These are phyloP conservation scores for Trichothecium sympodiale DNA, from an alignment of 2,329 filamentous ascomycete species.

Conservation along the genomic window DNA sequence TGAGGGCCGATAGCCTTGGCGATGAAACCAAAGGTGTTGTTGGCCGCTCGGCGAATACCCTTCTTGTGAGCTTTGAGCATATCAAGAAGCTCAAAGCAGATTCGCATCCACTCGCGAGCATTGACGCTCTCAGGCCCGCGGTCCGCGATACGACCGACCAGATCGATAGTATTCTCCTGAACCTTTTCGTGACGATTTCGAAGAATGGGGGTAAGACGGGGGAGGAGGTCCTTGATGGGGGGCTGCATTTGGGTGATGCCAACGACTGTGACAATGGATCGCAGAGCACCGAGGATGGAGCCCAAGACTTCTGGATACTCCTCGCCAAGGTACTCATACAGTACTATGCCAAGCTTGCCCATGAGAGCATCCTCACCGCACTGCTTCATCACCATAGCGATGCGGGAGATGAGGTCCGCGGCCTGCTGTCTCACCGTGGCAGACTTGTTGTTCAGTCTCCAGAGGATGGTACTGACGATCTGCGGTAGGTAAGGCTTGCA, in stretches of 20 bases:
- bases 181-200: conserved; percentile 98
- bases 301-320: conserved; percentile 97
- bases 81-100: conserved; percentile 96
- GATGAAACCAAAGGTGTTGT: conserved; percentile 99
- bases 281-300: conserved; percentile 87
- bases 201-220: conserved; percentile 91
- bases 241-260: conserved; percentile 98
- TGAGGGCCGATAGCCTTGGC: conserved; percentile 97
- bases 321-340: conserved; percentile 97
- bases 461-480: conserved; percentile 93
- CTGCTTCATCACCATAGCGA: conserved; percentile 98
- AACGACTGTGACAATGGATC: conserved; percentile 94
- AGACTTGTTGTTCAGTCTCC: conserved; percentile 95
- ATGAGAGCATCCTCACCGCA: conserved; percentile 93
- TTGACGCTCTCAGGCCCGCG: conserved; percentile 94
- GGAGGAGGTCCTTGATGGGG: conserved; percentile 90
- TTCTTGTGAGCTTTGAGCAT: conserved; percentile 99
- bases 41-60: conserved; percentile 92
- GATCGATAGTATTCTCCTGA: conserved; percentile 96
- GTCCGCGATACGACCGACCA: conserved; percentile 95
- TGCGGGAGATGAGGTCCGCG: conserved; percentile 89
- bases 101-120: conserved; percentile 98
- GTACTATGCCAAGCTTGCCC: conserved; percentile 85
- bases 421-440: conserved; percentile 94
- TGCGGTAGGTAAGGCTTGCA: conserved; percentile 96